Conservation (phyloP, 495 filamentous ascomycete genomes). For the Aspergillus nanangensis region DNA sequence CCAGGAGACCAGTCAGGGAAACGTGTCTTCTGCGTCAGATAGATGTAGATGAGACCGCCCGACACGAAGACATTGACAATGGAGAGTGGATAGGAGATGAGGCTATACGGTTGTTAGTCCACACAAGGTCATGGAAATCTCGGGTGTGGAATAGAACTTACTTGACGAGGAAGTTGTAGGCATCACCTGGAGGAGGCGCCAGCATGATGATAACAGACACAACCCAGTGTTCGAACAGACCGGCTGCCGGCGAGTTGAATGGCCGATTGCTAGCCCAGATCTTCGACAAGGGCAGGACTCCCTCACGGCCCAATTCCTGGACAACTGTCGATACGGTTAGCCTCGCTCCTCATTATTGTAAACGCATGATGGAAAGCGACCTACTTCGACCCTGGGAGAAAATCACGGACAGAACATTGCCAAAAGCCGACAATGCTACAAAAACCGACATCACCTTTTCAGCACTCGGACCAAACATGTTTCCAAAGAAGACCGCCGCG, state of each 20-base stretch:
- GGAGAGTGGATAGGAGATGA: constrained; percentile 58
- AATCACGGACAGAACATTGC: constrained; percentile 65
- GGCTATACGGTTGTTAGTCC: too few species aligned
- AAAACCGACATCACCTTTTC: constrained; percentile 63
- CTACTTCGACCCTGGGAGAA: constrained; percentile 61
- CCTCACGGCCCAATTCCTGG: constrained; percentile 63
- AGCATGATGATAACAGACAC: constrained; percentile 58
- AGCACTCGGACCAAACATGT: constrained; percentile 57
- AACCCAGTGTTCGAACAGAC: constrained; percentile 58
- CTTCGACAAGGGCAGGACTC: constrained; percentile 55
- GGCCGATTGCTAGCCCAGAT: constrained; percentile 64
- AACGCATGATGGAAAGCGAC: too few species aligned
- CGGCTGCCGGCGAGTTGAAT: constrained; percentile 56
- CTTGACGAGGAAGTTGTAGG: constrained; percentile 62
- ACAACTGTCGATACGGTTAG: constrained; percentile 41
- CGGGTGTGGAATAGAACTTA: too few species aligned
- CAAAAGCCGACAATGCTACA: constrained; percentile 67
- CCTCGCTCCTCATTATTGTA: too few species aligned
- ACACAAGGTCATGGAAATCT: too few species aligned
- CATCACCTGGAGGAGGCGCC: constrained; percentile 59
- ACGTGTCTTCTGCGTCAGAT: constrained; percentile 40
- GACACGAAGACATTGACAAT: constrained; percentile 59
- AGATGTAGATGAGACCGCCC: constrained; percentile 51
- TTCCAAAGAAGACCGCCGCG: constrained; percentile 61
- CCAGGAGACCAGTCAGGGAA: constrained; percentile 34